Evolutionary conservation across 139 green algal genomes (phyloP).

Genomic region (Volvox africanus): DNA sequence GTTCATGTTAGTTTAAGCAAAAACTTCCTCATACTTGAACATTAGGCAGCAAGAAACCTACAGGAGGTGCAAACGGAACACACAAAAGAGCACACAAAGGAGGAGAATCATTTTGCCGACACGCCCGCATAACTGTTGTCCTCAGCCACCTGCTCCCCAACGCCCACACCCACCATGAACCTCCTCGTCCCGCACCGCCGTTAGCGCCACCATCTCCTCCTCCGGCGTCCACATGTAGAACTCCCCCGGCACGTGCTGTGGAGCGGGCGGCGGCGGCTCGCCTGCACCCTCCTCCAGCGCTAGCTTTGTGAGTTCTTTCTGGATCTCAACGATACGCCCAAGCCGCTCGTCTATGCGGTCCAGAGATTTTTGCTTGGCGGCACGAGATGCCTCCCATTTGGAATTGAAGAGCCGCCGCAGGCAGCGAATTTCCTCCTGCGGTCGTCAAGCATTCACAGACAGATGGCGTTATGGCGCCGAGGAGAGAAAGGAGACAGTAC

Average conservation of each 20-base stretch:
- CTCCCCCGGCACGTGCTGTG: background rate
- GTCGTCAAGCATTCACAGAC: background rate
- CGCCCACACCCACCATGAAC: constrained; percentile 1
- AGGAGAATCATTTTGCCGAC: too few relatives aligned
- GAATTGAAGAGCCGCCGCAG: constrained; percentile 50
- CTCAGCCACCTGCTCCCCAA: background rate
- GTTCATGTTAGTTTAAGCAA: too few relatives aligned
- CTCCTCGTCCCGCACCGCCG: constrained; percentile 49
- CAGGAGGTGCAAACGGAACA: too few relatives aligned
- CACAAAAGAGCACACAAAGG: too few relatives aligned
- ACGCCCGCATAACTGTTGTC: too few relatives aligned
- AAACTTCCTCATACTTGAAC: too few relatives aligned
- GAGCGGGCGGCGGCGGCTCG: constrained; percentile 5
- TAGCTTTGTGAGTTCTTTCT: constrained; percentile 44
- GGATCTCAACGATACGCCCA: constrained; percentile 53
- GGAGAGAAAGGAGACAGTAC: background rate
- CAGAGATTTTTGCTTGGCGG: constrained; percentile 44
- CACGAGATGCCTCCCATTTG: constrained; percentile 24
- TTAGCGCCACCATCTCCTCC: constrained; percentile 45
- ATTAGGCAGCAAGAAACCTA: too few relatives aligned
- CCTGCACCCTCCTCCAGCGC: constrained; percentile 23
- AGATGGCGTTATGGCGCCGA: background rate
- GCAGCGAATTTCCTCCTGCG: constrained; percentile 49
- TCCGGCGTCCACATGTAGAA: constrained; percentile 35
- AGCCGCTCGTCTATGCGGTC: constrained; percentile 52